Conservation (phyloP, 2,329 filamentous ascomycete genomes). For the Xylaria sp. region DNA sequence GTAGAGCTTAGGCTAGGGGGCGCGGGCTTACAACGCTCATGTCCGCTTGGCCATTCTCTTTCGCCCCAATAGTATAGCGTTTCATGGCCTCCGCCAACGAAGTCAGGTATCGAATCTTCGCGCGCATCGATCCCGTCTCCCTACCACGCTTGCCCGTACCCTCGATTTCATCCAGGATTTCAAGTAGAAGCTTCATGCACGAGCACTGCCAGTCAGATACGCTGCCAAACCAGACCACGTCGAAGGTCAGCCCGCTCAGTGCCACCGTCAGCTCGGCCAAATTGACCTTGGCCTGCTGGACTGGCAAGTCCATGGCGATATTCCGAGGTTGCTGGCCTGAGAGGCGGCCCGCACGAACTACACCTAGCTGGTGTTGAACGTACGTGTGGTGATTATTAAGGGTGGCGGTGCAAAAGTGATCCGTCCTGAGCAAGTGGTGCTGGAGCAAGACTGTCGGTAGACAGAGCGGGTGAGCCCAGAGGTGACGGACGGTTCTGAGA, state of each 20-base stretch:
- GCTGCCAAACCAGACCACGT: conserved; percentile 19
- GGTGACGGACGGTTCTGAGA: conserved; percentile 18
- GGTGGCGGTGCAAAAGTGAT: conserved; percentile 21
- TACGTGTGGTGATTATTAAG: conserved; percentile 7
- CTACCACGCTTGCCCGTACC: not conserved
- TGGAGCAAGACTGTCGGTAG: conserved; percentile 18
- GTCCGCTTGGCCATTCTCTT: conserved; percentile 20
- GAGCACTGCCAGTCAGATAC: conserved; percentile 26
- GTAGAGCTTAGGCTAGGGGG: too few relatives aligned
- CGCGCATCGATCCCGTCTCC: conserved; percentile 5
- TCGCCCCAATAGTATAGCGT: conserved; percentile 10
- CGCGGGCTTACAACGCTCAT: conserved; percentile 17
- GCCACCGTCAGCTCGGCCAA: conserved; percentile 13
- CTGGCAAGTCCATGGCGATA: conserved; percentile 15
- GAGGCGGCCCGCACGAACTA: conserved; percentile 22
- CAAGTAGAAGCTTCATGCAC: conserved; percentile 6
- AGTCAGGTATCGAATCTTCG: conserved; percentile 14
- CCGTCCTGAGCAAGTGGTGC: conserved; percentile 27
- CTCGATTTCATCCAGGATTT: conserved; percentile 10
- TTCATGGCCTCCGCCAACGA: conserved; percentile 15
- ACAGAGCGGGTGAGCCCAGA: conserved; percentile 20
- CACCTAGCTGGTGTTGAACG: conserved; percentile 23
- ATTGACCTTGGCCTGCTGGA: conserved; percentile 21
- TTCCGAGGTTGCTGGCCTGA: not conserved
- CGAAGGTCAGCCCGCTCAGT: conserved; percentile 24